Conservation (phyloP, 2,329 filamentous ascomycete genomes). For the Biscogniauxia sp. region DNA sequence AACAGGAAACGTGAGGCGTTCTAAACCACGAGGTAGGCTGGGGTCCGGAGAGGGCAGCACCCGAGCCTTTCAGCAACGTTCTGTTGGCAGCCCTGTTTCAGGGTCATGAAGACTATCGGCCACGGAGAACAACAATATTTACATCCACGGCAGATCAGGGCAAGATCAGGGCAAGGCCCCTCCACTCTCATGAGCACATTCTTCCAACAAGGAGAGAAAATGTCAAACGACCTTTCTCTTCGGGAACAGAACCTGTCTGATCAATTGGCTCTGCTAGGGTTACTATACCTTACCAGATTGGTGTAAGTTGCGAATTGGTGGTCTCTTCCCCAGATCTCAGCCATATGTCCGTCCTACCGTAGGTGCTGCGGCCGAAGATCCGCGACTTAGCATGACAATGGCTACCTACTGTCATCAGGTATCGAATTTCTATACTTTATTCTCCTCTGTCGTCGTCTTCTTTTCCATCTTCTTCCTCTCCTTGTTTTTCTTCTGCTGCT, state of each 20-base stretch:
- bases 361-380: background rate
- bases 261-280: background rate
- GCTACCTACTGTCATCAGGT: background rate
- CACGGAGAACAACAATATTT: background rate
- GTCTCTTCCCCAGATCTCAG: background rate
- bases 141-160: background rate
- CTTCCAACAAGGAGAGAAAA: background rate
- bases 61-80: conserved; percentile 21
- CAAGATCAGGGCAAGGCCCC: background rate
- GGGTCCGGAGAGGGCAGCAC: conserved; percentile 26
- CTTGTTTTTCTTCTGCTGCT: conserved; percentile 5
- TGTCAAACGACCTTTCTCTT: background rate
- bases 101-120: conserved; percentile 2
- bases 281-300: background rate
- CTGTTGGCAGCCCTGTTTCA: conserved; percentile 26
- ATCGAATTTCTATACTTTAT: background rate
- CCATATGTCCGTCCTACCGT: background rate
- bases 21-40: conserved; percentile 17
- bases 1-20: conserved; percentile 22
- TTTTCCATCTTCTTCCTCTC: conserved; percentile 3
- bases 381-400: background rate
- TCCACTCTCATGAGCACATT: background rate
- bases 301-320: background rate
- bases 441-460: background rate
- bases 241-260: background rate